Conservation (phyloP, 2,329 filamentous ascomycete genomes). For the Microthyrium microscopicum region DNA sequence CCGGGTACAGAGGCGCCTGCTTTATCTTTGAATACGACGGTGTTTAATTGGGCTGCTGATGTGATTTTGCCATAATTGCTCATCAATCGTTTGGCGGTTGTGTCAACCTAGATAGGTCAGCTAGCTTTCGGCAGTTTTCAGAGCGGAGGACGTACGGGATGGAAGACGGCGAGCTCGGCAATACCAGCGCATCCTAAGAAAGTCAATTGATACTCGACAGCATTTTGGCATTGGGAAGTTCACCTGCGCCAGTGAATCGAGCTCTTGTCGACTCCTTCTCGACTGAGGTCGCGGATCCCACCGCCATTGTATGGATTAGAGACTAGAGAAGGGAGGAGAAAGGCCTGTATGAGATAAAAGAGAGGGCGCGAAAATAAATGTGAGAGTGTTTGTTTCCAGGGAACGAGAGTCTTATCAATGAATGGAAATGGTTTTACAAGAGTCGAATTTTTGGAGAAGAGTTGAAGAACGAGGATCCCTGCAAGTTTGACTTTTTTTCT, state of each 20-base stretch:
- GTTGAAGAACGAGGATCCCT: too few relatives aligned
- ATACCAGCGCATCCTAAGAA: conserved; percentile 71
- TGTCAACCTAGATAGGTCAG: conserved; percentile 56
- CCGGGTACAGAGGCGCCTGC: conserved; percentile 49
- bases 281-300: conserved; percentile 37
- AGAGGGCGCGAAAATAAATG: too few relatives aligned
- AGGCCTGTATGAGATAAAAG: too few relatives aligned
- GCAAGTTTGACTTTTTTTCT: too few relatives aligned
- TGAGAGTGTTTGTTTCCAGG: too few relatives aligned
- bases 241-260: conserved; percentile 83
- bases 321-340: too few relatives aligned
- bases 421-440: too few relatives aligned
- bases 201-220: conserved; percentile 9
- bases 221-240: conserved; percentile 13
- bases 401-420: too few relatives aligned
- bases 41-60: conserved; percentile 52
- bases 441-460: too few relatives aligned
- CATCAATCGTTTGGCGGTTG: conserved; percentile 97
- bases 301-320: too few relatives aligned
- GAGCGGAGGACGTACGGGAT: conserved; percentile 42
- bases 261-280: conserved; percentile 84
- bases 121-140: conserved; percentile 1
- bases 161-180: conserved; percentile 82
- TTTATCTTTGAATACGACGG: conserved; percentile 86
- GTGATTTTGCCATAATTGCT: conserved; percentile 74